Base-by-base conservation (phyloP, 805 yeast genomes). In the Wickerhamiella domercqiae region DNA sequence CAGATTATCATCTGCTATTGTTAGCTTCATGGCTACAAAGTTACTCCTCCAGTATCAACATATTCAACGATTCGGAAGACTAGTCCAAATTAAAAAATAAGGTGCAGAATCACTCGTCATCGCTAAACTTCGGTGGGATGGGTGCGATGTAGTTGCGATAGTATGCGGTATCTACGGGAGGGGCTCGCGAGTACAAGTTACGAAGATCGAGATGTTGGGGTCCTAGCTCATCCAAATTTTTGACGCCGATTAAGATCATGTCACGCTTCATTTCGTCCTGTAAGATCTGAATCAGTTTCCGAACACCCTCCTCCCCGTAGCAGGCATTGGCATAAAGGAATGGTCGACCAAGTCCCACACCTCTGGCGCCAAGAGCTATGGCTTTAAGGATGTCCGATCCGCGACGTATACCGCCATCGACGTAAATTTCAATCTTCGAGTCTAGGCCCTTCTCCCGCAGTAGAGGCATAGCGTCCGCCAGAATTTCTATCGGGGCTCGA, bases 211-310 rank as follows among this genome's bases (percentile, higher is more conserved):
- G 64, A 47, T 70, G 68, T 3, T 66, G 63, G 11, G 74, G 75
- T 41, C 71, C 64, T 38, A 83, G 62, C 29, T 83, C 71, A n/a
- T 61, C 65, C 28, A 83, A 56, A 28, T 61, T 68, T 13, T 67
- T 70, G 14, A 71, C 87, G 33, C 94, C 94, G 29, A 82, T 54
- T 38, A 83, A 60, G 47, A 84, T 65, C 93, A 83, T 78, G 47
- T 73, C 71, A 74, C 77, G 70, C 37, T 64, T 70, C 20, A 82
- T 46, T 54, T 82, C 94, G 43, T 72, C 76, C 45, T 70, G 70
- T 43, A 83, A 59, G 39, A 82, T 57, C 46, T 71, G 73, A 40
- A 76, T 68, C 13, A 83, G 78, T 43, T 67, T 68, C 30, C 54
- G 55, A 7, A 78, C 84, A 22, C 93, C 93, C 5, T 64, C 73